A percentile compares a stretch with the other conserved stretches of the same genome.
These are phyloP conservation scores for Zasmidium citrigriseum DNA, from an alignment of 2,329 filamentous ascomycete genomes.

Conservation along the genomic window DNA sequence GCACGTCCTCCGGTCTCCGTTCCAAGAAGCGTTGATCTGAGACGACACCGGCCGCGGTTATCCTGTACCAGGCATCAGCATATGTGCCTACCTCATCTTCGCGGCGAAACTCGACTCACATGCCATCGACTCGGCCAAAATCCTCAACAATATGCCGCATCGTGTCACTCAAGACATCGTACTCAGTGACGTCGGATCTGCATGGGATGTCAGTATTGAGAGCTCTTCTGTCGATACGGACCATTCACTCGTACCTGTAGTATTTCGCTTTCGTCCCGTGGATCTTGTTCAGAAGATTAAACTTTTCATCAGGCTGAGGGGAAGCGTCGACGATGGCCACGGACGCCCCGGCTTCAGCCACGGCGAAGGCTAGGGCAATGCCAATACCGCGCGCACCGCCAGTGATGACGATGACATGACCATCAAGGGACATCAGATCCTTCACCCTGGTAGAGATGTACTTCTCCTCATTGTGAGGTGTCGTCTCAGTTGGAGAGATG, in stretches of 20 bases:
- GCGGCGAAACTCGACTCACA: not conserved
- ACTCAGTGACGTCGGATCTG: slow-evolving; percentile 1
- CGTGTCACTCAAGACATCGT: not conserved
- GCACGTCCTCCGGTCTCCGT: not conserved
- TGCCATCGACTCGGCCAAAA: not conserved
- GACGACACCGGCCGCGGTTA: not conserved
- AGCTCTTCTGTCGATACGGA: not conserved
- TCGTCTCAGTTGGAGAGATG: too few species aligned
- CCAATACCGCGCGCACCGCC: slow-evolving; percentile 7
- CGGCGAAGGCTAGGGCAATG: slow-evolving; percentile 4
- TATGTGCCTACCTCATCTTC: not conserved
- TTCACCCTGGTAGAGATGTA: too few species aligned
- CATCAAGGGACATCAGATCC: slow-evolving; percentile 4
- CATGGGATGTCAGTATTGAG: not conserved
- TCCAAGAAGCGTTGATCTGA: not conserved
- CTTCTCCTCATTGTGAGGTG: too few species aligned
- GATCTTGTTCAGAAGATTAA: not conserved
- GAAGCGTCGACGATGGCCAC: slow-evolving; percentile 6
- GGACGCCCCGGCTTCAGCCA: not conserved
- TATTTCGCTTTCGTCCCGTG: not conserved
- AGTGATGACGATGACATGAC: slow-evolving; percentile 3
- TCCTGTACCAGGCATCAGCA: too few species aligned
- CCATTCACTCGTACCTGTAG: not conserved
- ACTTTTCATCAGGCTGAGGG: not conserved
- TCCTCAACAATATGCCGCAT: not conserved